Percentiles rank a stretch among this genome's conserved stretches.
These are phyloP conservation scores for Colletotrichum spaethianum DNA, from an alignment of 2,329 filamentous ascomycete genomes.

Conservation along the genomic window DNA sequence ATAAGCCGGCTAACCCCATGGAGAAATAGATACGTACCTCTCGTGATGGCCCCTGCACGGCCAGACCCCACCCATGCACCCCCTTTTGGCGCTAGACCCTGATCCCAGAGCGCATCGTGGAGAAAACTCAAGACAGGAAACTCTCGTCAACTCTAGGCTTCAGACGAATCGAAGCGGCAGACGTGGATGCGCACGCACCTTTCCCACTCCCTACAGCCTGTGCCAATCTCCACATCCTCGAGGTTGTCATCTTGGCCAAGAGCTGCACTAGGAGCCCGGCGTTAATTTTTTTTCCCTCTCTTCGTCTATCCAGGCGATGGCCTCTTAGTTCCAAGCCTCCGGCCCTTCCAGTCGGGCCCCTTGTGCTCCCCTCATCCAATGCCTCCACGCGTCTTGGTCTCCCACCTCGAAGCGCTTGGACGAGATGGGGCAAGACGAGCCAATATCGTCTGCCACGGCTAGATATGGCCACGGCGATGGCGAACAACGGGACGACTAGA, in stretches of 20 bases:
- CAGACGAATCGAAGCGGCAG: slow-evolving; percentile 7
- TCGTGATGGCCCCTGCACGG: slow-evolving; percentile 12
- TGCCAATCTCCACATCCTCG: slow-evolving; percentile 33
- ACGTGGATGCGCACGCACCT: slow-evolving; percentile 3
- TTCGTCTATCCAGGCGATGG: background rate
- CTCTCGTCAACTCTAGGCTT: background rate
- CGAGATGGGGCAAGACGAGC: background rate
- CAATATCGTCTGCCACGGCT: background rate
- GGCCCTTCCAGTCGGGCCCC: background rate
- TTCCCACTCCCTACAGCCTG: slow-evolving; percentile 7
- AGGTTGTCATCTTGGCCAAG: slow-evolving; percentile 17
- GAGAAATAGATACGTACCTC: slow-evolving; percentile 22
- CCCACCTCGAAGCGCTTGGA: background rate
- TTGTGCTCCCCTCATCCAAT: background rate
- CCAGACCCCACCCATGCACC: slow-evolving; percentile 4
- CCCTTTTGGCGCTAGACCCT: slow-evolving; percentile 14
- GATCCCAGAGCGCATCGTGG: slow-evolving; percentile 28
- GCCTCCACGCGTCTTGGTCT: background rate
- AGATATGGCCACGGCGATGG: background rate
- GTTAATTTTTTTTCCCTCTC: background rate
- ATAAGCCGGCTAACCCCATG: background rate
- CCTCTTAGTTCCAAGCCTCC: slow-evolving; percentile 15
- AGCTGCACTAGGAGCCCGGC: slow-evolving; percentile 1
- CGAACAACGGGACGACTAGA: slow-evolving; percentile 18
- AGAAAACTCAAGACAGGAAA: slow-evolving; percentile 15